Evolutionary conservation across 2,329 filamentous ascomycete species (phyloP).

Genomic region (Lomentospora prolificans): DNA sequence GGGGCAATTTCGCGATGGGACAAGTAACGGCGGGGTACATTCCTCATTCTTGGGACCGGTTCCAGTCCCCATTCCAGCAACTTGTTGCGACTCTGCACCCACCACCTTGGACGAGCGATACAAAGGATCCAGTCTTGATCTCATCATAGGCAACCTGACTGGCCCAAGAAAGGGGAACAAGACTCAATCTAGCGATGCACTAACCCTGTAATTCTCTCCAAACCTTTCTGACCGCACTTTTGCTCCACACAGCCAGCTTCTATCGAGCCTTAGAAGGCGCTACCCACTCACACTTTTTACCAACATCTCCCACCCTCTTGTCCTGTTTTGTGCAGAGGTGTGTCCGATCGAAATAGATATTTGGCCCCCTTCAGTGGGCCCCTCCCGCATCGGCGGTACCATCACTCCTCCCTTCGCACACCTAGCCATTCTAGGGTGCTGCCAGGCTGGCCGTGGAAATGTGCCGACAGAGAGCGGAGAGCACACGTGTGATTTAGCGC

Average conservation of each 20-base stretch:
- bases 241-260: neutral
- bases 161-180: neutral
- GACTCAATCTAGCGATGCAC: neutral
- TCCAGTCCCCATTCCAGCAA: neutral
- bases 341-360: too few relatives aligned
- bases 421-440: too few relatives aligned
- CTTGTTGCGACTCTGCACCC: too few relatives aligned
- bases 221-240: neutral
- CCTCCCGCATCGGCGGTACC: too few relatives aligned
- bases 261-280: neutral
- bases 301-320: neutral
- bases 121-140: neutral
- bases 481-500: too few relatives aligned
- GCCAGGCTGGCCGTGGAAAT: too few relatives aligned
- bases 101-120: too few relatives aligned
- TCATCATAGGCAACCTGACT: neutral
- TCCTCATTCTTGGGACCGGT: neutral
- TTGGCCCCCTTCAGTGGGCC: too few relatives aligned
- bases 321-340: too few relatives aligned
- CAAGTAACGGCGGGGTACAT: neutral
- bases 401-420: too few relatives aligned
- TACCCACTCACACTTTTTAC: neutral
- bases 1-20: slow-evolving; percentile 1
- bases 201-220: neutral
- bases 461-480: too few relatives aligned